Conservation (phyloP, 1,284 basidiomycete species). For the Fomitiporia mediterranea region DNA sequence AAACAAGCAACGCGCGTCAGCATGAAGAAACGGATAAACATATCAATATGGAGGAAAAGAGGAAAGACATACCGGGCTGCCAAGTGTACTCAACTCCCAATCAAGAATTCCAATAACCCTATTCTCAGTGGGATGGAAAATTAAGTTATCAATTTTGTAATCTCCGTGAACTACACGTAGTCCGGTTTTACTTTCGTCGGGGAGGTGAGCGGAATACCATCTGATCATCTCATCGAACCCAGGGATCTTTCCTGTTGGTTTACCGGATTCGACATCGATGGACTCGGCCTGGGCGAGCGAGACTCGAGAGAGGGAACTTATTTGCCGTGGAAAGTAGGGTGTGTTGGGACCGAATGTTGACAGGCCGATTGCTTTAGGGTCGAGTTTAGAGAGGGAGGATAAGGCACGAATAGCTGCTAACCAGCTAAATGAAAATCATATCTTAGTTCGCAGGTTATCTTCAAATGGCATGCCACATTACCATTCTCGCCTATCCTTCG, state of each 20-base stretch:
- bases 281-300: constrained; percentile 68
- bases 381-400: constrained; percentile 69
- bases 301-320: constrained; percentile 76
- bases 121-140: constrained; percentile 92
- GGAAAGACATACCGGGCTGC: constrained; percentile 59
- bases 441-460: not conserved
- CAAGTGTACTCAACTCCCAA: constrained; percentile 94
- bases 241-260: constrained; percentile 64
- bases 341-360: constrained; percentile 72
- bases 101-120: constrained; percentile 92
- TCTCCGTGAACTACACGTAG: constrained; percentile 90
- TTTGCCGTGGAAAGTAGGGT: constrained; percentile 89
- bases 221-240: constrained; percentile 65
- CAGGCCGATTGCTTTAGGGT: constrained; percentile 69
- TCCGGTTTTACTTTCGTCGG: constrained; percentile 60
- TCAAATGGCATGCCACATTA: constrained; percentile 26
- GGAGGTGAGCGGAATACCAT: constrained; percentile 76
- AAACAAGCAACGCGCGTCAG: too few species aligned
- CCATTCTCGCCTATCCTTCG: constrained; percentile 68
- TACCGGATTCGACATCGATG: constrained; percentile 58
- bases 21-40: constrained; percentile 5
- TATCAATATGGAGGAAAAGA: not conserved
- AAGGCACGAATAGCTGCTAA: constrained; percentile 71
- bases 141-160: constrained; percentile 94
- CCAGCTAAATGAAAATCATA: constrained; percentile 50